These are phyloP conservation scores for Aspergillus quadrilineatus DNA, from an alignment of 2,329 filamentous ascomycete genomes.

Conservation along the genomic window DNA sequence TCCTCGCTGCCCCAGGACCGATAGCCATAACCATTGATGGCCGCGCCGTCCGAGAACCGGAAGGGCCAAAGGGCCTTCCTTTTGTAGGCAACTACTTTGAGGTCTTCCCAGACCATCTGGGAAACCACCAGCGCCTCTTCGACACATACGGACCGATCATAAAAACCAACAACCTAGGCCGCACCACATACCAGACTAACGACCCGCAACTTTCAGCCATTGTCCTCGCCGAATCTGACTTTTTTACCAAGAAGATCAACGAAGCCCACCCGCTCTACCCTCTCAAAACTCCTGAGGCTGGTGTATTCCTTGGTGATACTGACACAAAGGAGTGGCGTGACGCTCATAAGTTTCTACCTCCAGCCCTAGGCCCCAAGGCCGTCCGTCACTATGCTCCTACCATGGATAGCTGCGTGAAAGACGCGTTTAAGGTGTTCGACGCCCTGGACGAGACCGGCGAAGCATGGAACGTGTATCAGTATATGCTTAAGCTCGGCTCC, in stretches of 20 bases:
- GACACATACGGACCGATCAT: constrained; percentile 54
- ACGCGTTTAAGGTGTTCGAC: constrained; percentile 51
- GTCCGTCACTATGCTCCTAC: constrained; percentile 60
- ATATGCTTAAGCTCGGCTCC: constrained; percentile 51
- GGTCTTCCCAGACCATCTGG: constrained; percentile 58
- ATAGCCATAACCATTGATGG: constrained; percentile 32
- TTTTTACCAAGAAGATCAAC: constrained; percentile 55
- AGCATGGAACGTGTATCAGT: constrained; percentile 51
- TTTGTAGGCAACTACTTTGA: constrained; percentile 56
- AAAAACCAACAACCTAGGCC: constrained; percentile 55
- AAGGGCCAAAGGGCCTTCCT: constrained; percentile 27
- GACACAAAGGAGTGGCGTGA: constrained; percentile 37
- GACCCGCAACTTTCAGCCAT: constrained; percentile 50
- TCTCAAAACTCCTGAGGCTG: constrained; percentile 28
- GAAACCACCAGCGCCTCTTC: constrained; percentile 57
- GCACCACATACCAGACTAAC: constrained; percentile 52
- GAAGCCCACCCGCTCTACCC: constrained; percentile 31
- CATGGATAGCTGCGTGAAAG: constrained; percentile 57
- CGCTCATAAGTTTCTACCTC: constrained; percentile 63
- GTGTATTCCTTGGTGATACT: constrained; percentile 37
- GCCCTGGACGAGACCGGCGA: constrained; percentile 48
- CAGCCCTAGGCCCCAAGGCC: constrained; percentile 59
- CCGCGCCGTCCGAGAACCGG: constrained; percentile 27
- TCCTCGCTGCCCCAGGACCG: constrained; percentile 13
- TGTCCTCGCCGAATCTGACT: constrained; percentile 52